Conservation (phyloP, 179 eudicot species). For the Amaranthus tricolor region DNA sequence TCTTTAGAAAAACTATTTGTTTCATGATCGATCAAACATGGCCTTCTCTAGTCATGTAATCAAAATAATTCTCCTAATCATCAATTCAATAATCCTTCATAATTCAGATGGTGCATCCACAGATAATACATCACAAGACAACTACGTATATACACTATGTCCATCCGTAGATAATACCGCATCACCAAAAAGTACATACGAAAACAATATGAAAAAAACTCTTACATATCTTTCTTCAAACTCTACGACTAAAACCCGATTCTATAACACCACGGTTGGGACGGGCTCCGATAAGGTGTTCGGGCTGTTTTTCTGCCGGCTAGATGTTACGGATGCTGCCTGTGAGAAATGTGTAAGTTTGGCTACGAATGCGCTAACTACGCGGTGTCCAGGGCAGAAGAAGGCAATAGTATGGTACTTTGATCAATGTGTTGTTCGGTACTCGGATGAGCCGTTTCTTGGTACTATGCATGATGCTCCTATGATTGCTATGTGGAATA, state of each 20-base stretch:
- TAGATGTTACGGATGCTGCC: conserved; percentile 21
- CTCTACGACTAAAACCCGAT: conserved; percentile 12
- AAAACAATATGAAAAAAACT: conserved; percentile 20
- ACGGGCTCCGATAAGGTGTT: conserved; percentile 25
- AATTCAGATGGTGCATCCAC: conserved; percentile 6
- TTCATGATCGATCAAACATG: conserved; percentile 13
- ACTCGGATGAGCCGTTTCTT: conserved; percentile 25
- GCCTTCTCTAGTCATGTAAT: conserved; percentile 3
- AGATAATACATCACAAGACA: neutral
- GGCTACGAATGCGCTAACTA: conserved; percentile 19
- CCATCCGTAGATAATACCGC: conserved; percentile 22
- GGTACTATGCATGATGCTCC: conserved; percentile 33
- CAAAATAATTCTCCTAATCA: neutral
- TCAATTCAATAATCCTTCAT: neutral
- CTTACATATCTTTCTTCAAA: conserved; percentile 24
- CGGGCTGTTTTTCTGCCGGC: conserved; percentile 30
- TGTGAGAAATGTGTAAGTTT: conserved; percentile 26
- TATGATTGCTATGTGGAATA: conserved; percentile 38
- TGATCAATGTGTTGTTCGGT: conserved; percentile 30
- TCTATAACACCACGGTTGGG: conserved; percentile 29
- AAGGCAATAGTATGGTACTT: conserved; percentile 34
- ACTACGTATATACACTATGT: conserved; percentile 32
- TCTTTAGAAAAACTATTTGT: neutral
- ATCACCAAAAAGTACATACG: conserved; percentile 22
- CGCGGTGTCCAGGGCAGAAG: conserved; percentile 29